Percentiles rank a stretch among this genome's conserved stretches.
Conservation (phyloP, 164 flowering plant species). For the Magnolia sinica region DNA sequence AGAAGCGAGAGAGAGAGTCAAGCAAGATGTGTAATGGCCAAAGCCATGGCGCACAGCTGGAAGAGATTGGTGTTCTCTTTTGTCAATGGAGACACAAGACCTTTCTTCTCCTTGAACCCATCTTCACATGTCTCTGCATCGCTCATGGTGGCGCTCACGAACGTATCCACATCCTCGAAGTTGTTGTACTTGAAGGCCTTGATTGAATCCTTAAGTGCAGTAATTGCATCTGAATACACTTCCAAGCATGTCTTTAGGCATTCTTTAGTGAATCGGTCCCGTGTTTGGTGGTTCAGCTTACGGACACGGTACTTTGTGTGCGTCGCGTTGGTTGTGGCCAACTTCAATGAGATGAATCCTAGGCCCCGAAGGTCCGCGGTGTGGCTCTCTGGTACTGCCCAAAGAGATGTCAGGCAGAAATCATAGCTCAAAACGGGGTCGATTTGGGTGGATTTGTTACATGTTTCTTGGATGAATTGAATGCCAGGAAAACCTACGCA, state of each 20-base stretch:
- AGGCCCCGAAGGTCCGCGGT: slow-evolving; percentile 32
- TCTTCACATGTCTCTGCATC: slow-evolving; percentile 31
- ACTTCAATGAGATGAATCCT: slow-evolving; percentile 33
- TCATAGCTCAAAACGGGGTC: slow-evolving; percentile 15
- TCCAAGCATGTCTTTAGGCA: slow-evolving; percentile 38
- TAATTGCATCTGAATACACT: slow-evolving; percentile 27
- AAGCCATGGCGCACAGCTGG: slow-evolving; percentile 39
- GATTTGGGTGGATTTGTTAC: slow-evolving; percentile 25
- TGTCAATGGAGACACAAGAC: slow-evolving; percentile 30
- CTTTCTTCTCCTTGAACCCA: slow-evolving; percentile 27
- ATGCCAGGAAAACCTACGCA: not conserved
- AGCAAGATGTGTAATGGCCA: slow-evolving; percentile 25
- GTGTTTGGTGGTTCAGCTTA: slow-evolving; percentile 5
- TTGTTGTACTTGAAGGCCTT: slow-evolving; percentile 17
- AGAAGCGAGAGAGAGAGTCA: not conserved
- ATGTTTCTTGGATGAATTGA: slow-evolving; percentile 29
- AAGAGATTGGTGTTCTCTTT: slow-evolving; percentile 28
- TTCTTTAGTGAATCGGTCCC: slow-evolving; percentile 6
- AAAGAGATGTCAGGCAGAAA: slow-evolving; percentile 29
- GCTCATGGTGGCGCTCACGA: slow-evolving; percentile 37
- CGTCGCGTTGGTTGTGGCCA: slow-evolving; percentile 37
- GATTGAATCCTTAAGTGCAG: slow-evolving; percentile 17
- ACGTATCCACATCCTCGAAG: slow-evolving; percentile 14
- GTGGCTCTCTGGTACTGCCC: slow-evolving; percentile 24
- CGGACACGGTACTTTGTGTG: slow-evolving; percentile 20